These are phyloP conservation scores for Nitzschia sp. DNA, from an alignment of 108 stramenopile genomes.

Conservation along the genomic window DNA sequence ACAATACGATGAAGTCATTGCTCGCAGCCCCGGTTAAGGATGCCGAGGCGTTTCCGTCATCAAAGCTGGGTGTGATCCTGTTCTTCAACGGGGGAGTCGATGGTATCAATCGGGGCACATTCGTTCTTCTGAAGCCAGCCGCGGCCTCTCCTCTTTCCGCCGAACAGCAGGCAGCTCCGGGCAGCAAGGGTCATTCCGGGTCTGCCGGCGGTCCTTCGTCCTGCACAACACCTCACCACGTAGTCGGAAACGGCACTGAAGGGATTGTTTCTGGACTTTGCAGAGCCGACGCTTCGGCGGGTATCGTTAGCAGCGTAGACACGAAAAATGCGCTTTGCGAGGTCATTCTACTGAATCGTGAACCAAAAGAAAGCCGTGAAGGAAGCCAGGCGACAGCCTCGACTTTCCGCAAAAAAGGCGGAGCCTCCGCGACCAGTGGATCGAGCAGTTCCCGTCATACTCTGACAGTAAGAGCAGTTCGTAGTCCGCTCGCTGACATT, in stretches of 20 bases:
- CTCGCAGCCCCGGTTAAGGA: not conserved
- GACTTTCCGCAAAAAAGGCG: not conserved
- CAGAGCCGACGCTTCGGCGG: conserved; percentile 57
- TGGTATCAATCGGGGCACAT: conserved; percentile 43
- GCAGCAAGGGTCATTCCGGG: conserved; percentile 35
- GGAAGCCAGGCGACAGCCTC: not conserved
- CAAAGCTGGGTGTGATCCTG: conserved; percentile 52
- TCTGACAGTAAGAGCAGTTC: conserved; percentile 66
- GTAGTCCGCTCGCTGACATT: conserved; percentile 62
- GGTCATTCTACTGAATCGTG: conserved; percentile 56
- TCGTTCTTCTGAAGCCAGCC: conserved; percentile 69
- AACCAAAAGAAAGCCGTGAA: not conserved
- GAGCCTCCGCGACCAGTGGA: not conserved
- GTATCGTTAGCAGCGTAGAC: conserved; percentile 77
- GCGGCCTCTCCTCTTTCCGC: conserved; percentile 58
- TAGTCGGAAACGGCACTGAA: conserved; percentile 76
- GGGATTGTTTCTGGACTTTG: conserved; percentile 73
- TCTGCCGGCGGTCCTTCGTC: conserved; percentile 26
- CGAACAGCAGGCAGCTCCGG: conserved; percentile 28
- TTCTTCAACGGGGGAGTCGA: conserved; percentile 70
- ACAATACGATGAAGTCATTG: conserved; percentile 14
- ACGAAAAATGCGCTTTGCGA: conserved; percentile 72
- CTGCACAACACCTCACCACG: conserved; percentile 45
- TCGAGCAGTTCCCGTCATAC: conserved; percentile 17
- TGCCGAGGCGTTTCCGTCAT: not conserved